phyloP scores from a whole-genome alignment of 2,329 filamentous ascomycete species.

The Epichloe gansuensis region DNA sequence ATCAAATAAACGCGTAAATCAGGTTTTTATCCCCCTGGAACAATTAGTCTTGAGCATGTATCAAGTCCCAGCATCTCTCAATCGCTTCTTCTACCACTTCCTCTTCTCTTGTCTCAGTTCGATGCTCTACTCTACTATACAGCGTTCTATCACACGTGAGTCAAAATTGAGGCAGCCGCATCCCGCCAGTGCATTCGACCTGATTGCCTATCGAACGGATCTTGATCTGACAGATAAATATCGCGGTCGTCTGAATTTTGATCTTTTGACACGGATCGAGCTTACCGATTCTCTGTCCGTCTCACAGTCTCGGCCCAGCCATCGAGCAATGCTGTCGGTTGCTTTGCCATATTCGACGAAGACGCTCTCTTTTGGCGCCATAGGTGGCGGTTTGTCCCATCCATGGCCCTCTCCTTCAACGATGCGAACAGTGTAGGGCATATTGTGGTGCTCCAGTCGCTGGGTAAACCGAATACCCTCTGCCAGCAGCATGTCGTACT shows the following conservation, averaged over 20 bases:
- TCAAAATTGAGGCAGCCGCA: too few species aligned
- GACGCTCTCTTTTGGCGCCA: conserved; percentile 31
- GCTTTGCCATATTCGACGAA: conserved; percentile 33
- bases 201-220: conserved; percentile 14
- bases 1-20: too few species aligned
- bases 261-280: conserved; percentile 22
- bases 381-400: conserved; percentile 35
- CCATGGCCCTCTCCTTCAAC: conserved; percentile 33
- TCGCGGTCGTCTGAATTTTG: conserved; percentile 19
- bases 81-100: too few species aligned
- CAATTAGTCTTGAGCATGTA: too few species aligned
- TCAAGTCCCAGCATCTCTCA: too few species aligned
- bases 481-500: conserved; percentile 50
- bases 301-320: conserved; percentile 26
- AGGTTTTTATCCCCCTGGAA: too few species aligned
- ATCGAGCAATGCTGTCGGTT: conserved; percentile 26
- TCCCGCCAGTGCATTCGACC: not conserved
- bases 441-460: conserved; percentile 30
- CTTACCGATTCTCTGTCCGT: conserved; percentile 23
- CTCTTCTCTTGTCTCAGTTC: too few species aligned
- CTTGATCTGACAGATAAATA: conserved; percentile 20
- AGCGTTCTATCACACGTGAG: not conserved
- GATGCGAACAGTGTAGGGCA: conserved; percentile 26
- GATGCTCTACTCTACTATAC: too few species aligned
- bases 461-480: conserved; percentile 50